Percentiles rank a stretch among this genome's conserved stretches.
phyloP scores from a whole-genome alignment of 768 basidiomycete species.

The Tremella fuciformis region DNA sequence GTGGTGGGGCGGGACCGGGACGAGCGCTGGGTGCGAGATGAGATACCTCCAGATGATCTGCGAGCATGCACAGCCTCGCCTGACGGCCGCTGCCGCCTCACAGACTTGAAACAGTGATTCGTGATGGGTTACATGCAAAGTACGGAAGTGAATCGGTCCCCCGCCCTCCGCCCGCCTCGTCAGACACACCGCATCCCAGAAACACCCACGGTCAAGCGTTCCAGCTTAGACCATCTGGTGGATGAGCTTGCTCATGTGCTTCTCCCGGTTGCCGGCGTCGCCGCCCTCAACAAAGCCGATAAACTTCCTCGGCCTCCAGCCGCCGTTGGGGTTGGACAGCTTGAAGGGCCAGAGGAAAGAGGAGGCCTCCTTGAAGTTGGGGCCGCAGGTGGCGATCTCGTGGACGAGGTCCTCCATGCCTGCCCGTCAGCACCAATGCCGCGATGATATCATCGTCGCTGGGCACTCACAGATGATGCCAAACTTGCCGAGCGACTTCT shows the following conservation, averaged over 20 bases:
- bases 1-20: conserved; percentile 16
- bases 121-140: conserved; percentile 9
- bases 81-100: too few species aligned
- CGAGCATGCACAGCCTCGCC: too few species aligned
- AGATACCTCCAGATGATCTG: too few species aligned
- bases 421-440: conserved; percentile 9
- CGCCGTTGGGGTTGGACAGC: conserved; percentile 97
- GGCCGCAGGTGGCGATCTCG: conserved; percentile 90
- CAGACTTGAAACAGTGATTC: too few species aligned
- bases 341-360: conserved; percentile 98
- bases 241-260: conserved; percentile 95
- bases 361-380: conserved; percentile 96
- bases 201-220: neutral
- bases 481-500: conserved; percentile 81
- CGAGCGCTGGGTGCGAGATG: too few species aligned
- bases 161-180: neutral
- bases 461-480: conserved; percentile 75
- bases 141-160: conserved; percentile 4
- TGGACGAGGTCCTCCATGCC: conserved; percentile 90
- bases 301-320: conserved; percentile 97
- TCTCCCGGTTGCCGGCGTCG: conserved; percentile 95
- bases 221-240: conserved; percentile 55
- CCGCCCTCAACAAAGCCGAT: conserved; percentile 82
- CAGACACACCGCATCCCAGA: neutral
- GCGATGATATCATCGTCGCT: neutral